These are phyloP conservation scores for Pythium vanterpoolii DNA, from an alignment of 352 stramenopile genomes.

Conservation along the genomic window DNA sequence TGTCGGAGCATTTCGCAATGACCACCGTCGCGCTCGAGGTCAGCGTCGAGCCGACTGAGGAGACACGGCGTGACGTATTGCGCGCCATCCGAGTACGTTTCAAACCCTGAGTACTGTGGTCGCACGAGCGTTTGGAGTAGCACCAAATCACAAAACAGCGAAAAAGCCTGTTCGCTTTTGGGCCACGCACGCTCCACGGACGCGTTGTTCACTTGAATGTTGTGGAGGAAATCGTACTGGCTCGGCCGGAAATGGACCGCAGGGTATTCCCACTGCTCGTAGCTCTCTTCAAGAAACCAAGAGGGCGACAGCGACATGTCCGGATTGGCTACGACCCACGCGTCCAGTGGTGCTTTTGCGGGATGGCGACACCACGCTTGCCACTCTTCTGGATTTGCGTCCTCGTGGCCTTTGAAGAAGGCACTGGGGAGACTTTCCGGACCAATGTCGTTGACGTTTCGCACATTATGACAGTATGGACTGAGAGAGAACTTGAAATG, in stretches of 20 bases:
- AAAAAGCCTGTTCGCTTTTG: background rate
- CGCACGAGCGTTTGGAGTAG: background rate
- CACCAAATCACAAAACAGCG: slow-evolving; percentile 6
- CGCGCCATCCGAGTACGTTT: slow-evolving; percentile 5
- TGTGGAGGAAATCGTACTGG: background rate
- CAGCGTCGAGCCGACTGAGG: background rate
- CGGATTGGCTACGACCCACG: background rate
- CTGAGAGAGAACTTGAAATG: background rate
- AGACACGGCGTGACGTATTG: slow-evolving; percentile 7
- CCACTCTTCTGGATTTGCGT: background rate
- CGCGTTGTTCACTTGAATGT: background rate
- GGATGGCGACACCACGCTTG: background rate
- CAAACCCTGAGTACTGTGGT: background rate
- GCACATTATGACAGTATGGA: background rate
- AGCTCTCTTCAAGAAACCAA: background rate
- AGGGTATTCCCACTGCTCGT: background rate
- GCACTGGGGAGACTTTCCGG: background rate
- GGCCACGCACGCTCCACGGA: background rate
- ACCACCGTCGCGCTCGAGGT: background rate
- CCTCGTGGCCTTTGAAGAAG: background rate
- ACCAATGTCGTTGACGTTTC: background rate
- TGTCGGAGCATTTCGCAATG: slow-evolving; percentile 1
- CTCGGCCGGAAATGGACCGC: background rate
- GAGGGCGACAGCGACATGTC: background rate
- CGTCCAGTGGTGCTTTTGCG: background rate